A percentile compares a stretch with the other conserved stretches of the same genome.
These are phyloP conservation scores for Candida sojae DNA, from an alignment of 1,139 yeast species.

Conservation along the genomic window DNA sequence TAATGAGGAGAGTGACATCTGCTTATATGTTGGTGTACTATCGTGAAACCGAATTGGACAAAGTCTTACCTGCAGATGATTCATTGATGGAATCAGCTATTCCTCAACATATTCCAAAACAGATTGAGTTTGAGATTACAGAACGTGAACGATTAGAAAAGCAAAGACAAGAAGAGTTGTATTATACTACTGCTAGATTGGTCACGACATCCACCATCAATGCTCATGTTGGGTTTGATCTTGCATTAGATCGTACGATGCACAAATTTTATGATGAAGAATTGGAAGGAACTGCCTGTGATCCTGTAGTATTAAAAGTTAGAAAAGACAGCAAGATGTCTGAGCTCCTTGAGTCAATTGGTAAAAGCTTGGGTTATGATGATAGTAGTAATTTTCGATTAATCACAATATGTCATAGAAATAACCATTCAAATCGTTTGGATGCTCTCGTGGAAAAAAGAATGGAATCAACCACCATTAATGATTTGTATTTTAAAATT, in stretches of 20 bases:
- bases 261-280: conserved; percentile 49
- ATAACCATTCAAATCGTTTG: conserved; percentile 73
- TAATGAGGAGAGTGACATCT: conserved; percentile 78
- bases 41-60: conserved; percentile 59
- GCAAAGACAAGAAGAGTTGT: conserved; percentile 77
- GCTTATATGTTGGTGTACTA: conserved; percentile 97
- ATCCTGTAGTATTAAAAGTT: conserved; percentile 54
- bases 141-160: conserved; percentile 58
- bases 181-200: conserved; percentile 63
- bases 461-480: conserved; percentile 26
- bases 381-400: conserved; percentile 47
- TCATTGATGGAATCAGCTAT: conserved; percentile 42
- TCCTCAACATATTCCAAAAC: conserved; percentile 70
- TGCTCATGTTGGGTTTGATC: conserved; percentile 72
- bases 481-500: conserved; percentile 41
- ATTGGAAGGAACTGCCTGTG: conserved; percentile 46
- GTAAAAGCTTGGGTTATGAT: conserved; percentile 41
- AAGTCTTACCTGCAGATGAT: conserved; percentile 61
- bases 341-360: conserved; percentile 53
- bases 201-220: conserved; percentile 54
- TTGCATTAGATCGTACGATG: conserved; percentile 61
- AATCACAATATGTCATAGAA: conserved; percentile 68
- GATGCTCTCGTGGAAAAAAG: conserved; percentile 51
- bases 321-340: conserved; percentile 58
- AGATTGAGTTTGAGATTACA: conserved; percentile 61